Evolutionary conservation across 2,329 filamentous ascomycete genomes (phyloP), one percentile per base, ranked within the genome.

Genomic region (Verticillium dahliae): DNA sequence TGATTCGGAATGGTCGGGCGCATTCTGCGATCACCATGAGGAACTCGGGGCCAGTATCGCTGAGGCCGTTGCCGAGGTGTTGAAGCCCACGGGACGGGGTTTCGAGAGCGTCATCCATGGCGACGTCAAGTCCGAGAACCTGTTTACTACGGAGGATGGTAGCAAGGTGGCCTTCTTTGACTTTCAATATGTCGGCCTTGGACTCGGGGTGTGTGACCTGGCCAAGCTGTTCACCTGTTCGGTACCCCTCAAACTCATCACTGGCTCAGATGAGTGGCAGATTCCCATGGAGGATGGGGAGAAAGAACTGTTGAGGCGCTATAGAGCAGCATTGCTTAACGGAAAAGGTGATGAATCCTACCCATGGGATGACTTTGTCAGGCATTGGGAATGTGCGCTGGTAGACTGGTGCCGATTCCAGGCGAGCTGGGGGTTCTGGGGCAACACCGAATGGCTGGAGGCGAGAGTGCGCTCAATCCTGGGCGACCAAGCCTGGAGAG

Each of bases 151-250:
- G 0, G 62, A 68, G 0, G 65, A 69, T 0, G 85, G 83, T 1
- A 72, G 81, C 1, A 62, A 74, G 3, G 85, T 86, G 1, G 86
- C 84, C 0, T 87, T 90, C 65, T 89, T 86, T 67, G 88, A 90
- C 69, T 90, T 90, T 61, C 87, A 90, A 66, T 90, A 90, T 65
- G 80, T 83, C 0, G 88, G 88, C 0, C 71, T 88, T 0, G 87
- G 87, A 0, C 69, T 89, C 0, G 87, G 87, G 0, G 86, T 85
- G 0, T 87, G 86, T 65, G 88, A 90, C 69, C 74, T 90, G 0
- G 86, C 86, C 1, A 89, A 89, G 68, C 71, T 89, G 0, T 87
- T 89, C 63, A 89, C 86, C 0, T 89, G 86, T 70, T 88, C 86
- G 2, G 79, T 89, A 0, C 85, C 86, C 0, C 41, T 84, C 6